Conservation (phyloP, 2,329 filamentous ascomycete genomes). For the Pseudocercospora vitis region DNA sequence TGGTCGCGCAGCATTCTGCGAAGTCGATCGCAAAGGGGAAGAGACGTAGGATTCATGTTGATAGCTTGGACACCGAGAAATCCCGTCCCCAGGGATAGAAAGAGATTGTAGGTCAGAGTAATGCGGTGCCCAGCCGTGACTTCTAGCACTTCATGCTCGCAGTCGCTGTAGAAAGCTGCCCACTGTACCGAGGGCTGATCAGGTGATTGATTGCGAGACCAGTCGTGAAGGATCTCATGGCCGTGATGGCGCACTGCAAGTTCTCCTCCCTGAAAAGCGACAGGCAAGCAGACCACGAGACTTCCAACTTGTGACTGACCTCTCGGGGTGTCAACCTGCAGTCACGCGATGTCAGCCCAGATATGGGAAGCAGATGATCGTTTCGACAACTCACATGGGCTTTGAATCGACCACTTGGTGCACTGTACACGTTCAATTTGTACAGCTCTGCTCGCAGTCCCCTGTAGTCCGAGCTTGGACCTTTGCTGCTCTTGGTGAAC, state of each 20-base stretch:
- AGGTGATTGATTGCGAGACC: neutral
- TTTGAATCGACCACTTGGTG: slow-evolving; percentile 10
- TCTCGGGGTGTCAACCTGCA: slow-evolving; percentile 10
- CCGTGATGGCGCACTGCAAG: slow-evolving; percentile 14
- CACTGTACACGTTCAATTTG: slow-evolving; percentile 15
- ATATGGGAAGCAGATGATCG: neutral
- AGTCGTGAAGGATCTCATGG: slow-evolving; percentile 10
- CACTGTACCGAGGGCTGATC: slow-evolving; percentile 40
- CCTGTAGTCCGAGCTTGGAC: no score
- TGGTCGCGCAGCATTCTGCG: neutral
- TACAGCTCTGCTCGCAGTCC: slow-evolving; percentile 13
- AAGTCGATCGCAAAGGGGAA: slow-evolving; percentile 1
- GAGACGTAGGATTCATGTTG: neutral
- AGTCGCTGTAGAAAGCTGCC: slow-evolving; percentile 57
- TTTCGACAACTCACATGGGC: neutral
- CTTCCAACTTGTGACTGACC: slow-evolving; percentile 6
- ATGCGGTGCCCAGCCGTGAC: slow-evolving; percentile 55
- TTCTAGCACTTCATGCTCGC: slow-evolving; percentile 54
- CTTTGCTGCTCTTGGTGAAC: no score
- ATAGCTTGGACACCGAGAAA: slow-evolving; percentile 27
- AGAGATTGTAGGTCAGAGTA: slow-evolving; percentile 63
- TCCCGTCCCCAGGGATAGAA: slow-evolving; percentile 41
- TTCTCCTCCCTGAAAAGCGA: slow-evolving; percentile 1
- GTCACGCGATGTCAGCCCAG: neutral
- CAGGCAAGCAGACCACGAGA: slow-evolving; percentile 12